These are phyloP conservation scores for Dichotomocladium elegans DNA, from an alignment of 371 early-diverging fungal species.

Conservation along the genomic window DNA sequence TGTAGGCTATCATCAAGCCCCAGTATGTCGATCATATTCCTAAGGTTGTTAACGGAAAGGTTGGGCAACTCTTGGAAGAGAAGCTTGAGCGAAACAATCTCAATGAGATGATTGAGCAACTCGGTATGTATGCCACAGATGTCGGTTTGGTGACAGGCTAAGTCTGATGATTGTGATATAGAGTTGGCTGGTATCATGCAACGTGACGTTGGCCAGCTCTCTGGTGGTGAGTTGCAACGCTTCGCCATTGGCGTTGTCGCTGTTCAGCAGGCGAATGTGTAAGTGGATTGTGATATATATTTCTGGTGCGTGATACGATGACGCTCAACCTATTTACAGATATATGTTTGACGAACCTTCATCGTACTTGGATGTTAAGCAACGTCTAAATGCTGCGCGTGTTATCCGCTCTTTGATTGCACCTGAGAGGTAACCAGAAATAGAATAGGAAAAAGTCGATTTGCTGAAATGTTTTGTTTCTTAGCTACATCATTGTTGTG, in stretches of 20 bases:
- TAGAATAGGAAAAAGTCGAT: background rate
- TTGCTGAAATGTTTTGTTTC: background rate
- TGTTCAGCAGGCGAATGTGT: conserved; percentile 91
- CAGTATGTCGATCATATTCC: conserved; percentile 99
- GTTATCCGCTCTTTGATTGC: conserved; percentile 89
- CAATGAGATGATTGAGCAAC: conserved; percentile 69
- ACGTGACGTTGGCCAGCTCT: conserved; percentile 90
- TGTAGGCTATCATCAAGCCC: conserved; percentile 88
- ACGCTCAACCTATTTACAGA: conserved; percentile 25
- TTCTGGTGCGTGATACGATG: background rate
- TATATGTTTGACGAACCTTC: conserved; percentile 99
- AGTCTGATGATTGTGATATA: no score
- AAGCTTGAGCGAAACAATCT: conserved; percentile 77
- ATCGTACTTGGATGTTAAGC: conserved; percentile 99
- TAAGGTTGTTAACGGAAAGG: conserved; percentile 82
- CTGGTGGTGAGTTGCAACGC: conserved; percentile 99
- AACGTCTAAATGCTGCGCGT: conserved; percentile 96
- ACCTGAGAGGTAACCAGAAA: conserved; percentile 43
- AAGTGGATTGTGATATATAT: conserved; percentile 12
- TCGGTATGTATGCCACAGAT: conserved; percentile 45
- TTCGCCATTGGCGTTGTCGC: conserved; percentile 94
- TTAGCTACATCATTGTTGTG: conserved; percentile 94
- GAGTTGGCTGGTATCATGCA: conserved; percentile 85
- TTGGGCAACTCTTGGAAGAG: conserved; percentile 70
- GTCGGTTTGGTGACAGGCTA: background rate